Evolutionary conservation across 106 monocot species (phyloP), one percentile per base, ranked within the genome.

Genomic region (Dendrobium chrysotoxum): DNA sequence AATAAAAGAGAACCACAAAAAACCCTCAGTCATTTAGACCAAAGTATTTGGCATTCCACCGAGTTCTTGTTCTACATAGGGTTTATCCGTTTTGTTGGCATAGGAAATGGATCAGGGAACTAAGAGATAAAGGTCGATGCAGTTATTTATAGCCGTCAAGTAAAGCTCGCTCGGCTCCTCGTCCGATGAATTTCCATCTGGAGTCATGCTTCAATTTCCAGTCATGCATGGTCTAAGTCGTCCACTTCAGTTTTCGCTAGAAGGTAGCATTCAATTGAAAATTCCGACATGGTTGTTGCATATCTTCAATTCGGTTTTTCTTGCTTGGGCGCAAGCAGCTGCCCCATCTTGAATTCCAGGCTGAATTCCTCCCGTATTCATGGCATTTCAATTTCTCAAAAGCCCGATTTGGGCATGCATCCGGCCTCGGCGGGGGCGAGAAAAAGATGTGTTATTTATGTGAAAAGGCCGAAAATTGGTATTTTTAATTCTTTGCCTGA

Each of bases 401-500:
- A 81, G 64, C 58, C 78, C 78, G 15, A 76, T 81, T 31, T 16
- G 11, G 16, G 79, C 50, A 50, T 58, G 11, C 16, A 41, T 40
- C 53, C 81, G n/a, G 77, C 58, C 68, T 57, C 26, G 20, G 0
- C 75, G 28, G 20, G 44, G n/a, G 64, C 71, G 77, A 84, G 67
- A 53, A 80, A 80, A 84, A 80, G 39, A 54, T 76, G 30, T 75
- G 18, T 17, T 86, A 81, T 86, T 87, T 75, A 67, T 76, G 47
- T 16, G 4, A 72, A 50, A 74, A 58, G 2, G 20, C 21, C 75
- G 31, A 57, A 71, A 0, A 72, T 35, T 76, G 46, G 88, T 76
- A 15, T 40, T 53, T 5, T 41, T 44, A 77, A 71, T 58, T 84
- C 83, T 77, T 53, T 84, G 79, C 81, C 53, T 11, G 80, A 42